Percentiles rank a stretch among this genome's conserved stretches.
phyloP scores from a whole-genome alignment of 2,329 filamentous ascomycete genomes.

The Colletotrichum tamarilloi region DNA sequence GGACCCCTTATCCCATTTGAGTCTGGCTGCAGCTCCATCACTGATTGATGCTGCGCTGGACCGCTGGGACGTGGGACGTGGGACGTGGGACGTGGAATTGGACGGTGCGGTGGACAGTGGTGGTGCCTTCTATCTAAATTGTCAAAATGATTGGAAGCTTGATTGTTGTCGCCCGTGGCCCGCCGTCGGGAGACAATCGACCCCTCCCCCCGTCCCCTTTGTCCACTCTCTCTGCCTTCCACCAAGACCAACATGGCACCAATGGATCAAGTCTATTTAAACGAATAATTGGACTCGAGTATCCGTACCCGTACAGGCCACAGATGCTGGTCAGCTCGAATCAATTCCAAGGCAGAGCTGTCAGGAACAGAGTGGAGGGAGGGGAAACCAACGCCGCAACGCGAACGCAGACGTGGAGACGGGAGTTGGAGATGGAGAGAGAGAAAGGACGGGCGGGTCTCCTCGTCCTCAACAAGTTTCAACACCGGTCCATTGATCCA shows the following conservation, averaged over 20 bases:
- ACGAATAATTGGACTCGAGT: conserved; percentile 4
- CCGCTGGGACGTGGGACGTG: not conserved
- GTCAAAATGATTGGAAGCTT: not conserved
- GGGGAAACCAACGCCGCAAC: not conserved
- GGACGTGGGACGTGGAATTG: conserved; percentile 13
- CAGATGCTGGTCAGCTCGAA: not conserved
- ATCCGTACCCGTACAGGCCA: not conserved
- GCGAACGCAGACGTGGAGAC: not conserved
- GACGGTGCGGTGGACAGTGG: conserved; percentile 9
- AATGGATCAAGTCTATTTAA: conserved; percentile 12
- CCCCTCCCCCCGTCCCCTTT: not conserved
- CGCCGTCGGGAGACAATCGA: not conserved
- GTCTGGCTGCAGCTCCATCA: not conserved
- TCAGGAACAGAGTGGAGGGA: not conserved
- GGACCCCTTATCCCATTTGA: conserved; percentile 23
- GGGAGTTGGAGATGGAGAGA: conserved; percentile 4
- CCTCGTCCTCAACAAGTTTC: conserved; percentile 32
- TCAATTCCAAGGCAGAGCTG: not conserved
- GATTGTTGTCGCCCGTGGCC: not conserved
- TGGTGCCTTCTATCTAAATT: conserved; percentile 9
- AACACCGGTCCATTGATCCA: conserved; percentile 20
- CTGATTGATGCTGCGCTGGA: not conserved
- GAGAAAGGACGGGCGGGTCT: conserved; percentile 7
- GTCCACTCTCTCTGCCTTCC: not conserved
- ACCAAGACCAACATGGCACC: not conserved